Evolutionary conservation across 1,284 basidiomycete genomes (phyloP).

Genomic region (Gomphus sp.): DNA sequence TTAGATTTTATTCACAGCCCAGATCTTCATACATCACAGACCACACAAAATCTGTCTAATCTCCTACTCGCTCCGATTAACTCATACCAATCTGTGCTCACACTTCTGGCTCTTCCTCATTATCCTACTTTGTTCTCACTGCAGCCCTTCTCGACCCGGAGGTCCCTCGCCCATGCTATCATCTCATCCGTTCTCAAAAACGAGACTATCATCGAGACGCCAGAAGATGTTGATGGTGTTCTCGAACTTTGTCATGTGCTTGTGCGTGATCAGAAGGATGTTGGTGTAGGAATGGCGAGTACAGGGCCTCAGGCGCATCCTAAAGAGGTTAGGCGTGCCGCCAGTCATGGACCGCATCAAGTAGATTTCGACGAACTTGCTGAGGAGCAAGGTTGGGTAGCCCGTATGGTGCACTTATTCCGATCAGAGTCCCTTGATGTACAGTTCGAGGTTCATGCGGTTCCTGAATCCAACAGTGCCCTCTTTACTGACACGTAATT

Average conservation of each 20-base stretch:
- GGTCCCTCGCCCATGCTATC: slow-evolving; percentile 85
- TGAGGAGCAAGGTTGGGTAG: slow-evolving; percentile 96
- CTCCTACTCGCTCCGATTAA: slow-evolving; percentile 88
- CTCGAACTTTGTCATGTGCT: slow-evolving; percentile 86
- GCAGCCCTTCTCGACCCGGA: slow-evolving; percentile 83
- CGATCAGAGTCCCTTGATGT: slow-evolving; percentile 71
- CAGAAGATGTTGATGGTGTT: slow-evolving; percentile 87
- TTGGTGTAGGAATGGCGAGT: slow-evolving; percentile 12
- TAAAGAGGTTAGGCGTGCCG: slow-evolving; percentile 48
- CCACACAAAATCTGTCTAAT: slow-evolving; percentile 80
- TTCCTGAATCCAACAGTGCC: background rate
- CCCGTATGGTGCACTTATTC: slow-evolving; percentile 93
- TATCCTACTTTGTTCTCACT: slow-evolving; percentile 75
- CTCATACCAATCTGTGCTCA: slow-evolving; percentile 89
- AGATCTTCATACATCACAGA: slow-evolving; percentile 80
- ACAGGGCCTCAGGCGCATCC: slow-evolving; percentile 6
- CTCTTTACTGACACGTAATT: background rate
- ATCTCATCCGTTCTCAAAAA: slow-evolving; percentile 91
- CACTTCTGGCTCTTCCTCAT: slow-evolving; percentile 83
- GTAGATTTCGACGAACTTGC: slow-evolving; percentile 82
- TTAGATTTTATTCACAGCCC: slow-evolving; percentile 37
- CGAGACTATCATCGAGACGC: slow-evolving; percentile 84
- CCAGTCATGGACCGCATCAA: slow-evolving; percentile 32
- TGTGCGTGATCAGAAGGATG: slow-evolving; percentile 53
- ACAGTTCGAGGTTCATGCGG: slow-evolving; percentile 73